phyloP scores from a whole-genome alignment of 1,284 basidiomycete genomes.

The Porogramme epimiltina region DNA sequence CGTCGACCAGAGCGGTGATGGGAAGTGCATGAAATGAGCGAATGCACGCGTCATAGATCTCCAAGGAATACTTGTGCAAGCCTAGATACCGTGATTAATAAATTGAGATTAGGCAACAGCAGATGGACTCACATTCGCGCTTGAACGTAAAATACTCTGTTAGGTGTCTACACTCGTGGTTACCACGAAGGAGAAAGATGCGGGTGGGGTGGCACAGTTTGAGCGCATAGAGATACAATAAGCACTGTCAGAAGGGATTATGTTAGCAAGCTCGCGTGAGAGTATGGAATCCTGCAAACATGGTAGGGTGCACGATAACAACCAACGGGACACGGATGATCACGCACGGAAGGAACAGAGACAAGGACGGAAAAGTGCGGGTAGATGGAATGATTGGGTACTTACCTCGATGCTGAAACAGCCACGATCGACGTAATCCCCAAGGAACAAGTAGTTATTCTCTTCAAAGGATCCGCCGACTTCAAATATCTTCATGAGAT shows the following conservation, averaged over 20 bases:
- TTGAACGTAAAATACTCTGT: slow-evolving; percentile 37
- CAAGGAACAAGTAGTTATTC: slow-evolving; percentile 93
- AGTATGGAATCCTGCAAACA: too few relatives aligned
- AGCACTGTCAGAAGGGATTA: slow-evolving; percentile 19
- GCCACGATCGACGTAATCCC: slow-evolving; percentile 98
- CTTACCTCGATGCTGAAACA: slow-evolving; percentile 92
- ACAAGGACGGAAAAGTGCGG: not conserved
- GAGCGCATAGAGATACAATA: slow-evolving; percentile 30
- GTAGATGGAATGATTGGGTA: slow-evolving; percentile 8
- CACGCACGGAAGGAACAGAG: not conserved
- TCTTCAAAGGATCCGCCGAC: slow-evolving; percentile 90
- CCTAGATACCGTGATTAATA: slow-evolving; percentile 47
- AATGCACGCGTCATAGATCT: slow-evolving; percentile 89
- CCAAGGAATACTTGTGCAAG: slow-evolving; percentile 89
- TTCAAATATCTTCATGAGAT: slow-evolving; percentile 98
- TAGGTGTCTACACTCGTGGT: slow-evolving; percentile 35
- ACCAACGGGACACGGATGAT: too few relatives aligned
- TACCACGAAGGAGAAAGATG: slow-evolving; percentile 32
- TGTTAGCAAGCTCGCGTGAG: not conserved
- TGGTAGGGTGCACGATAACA: too few relatives aligned
- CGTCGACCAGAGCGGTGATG: slow-evolving; percentile 91
- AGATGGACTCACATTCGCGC: slow-evolving; percentile 28
- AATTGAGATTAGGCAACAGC: too few relatives aligned
- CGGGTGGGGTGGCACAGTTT: slow-evolving; percentile 33
- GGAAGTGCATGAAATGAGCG: slow-evolving; percentile 92